phyloP scores from a whole-genome alignment of 169 alveolate genomes.

The Cryptosporidium muris region DNA sequence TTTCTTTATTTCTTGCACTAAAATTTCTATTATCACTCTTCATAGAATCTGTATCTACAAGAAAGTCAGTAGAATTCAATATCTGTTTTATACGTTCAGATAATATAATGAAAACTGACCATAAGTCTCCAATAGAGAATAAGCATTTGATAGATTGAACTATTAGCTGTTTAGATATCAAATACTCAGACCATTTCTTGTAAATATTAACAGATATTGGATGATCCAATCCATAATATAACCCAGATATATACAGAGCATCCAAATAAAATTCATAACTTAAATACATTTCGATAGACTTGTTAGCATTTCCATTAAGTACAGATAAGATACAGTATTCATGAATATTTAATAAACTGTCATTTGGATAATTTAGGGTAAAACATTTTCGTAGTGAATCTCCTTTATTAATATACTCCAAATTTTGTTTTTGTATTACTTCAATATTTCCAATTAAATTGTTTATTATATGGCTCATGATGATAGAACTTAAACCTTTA shows the following conservation, averaged over 20 bases:
- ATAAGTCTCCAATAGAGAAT: constrained; percentile 8
- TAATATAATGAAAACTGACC: constrained; percentile 1
- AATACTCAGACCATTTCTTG: constrained; percentile 15
- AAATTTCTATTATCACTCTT: too few species aligned
- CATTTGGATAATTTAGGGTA: not conserved
- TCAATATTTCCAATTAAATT: not conserved
- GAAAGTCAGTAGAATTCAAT: not conserved
- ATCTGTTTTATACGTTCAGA: constrained; percentile 1
- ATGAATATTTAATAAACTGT: constrained; percentile 2
- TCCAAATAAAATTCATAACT: constrained; percentile 17
- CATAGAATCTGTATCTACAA: too few species aligned
- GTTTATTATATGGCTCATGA: too few species aligned
- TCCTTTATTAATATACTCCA: not conserved
- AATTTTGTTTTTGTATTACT: not conserved
- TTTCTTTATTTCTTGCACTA: too few species aligned
- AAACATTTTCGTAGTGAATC: not conserved
- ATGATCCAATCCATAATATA: constrained; percentile 9
- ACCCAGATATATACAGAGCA: constrained; percentile 28
- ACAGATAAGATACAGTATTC: constrained; percentile 46
- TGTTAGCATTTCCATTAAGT: constrained; percentile 16
- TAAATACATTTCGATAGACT: constrained; percentile 60
- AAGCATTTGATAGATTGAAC: constrained; percentile 41
- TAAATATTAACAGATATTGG: constrained; percentile 3
- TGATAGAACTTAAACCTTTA: too few species aligned
- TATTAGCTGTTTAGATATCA: not conserved